Evolutionary conservation across 352 stramenopile genomes (phyloP).

Genomic region (Phytophthora kernoviae): DNA sequence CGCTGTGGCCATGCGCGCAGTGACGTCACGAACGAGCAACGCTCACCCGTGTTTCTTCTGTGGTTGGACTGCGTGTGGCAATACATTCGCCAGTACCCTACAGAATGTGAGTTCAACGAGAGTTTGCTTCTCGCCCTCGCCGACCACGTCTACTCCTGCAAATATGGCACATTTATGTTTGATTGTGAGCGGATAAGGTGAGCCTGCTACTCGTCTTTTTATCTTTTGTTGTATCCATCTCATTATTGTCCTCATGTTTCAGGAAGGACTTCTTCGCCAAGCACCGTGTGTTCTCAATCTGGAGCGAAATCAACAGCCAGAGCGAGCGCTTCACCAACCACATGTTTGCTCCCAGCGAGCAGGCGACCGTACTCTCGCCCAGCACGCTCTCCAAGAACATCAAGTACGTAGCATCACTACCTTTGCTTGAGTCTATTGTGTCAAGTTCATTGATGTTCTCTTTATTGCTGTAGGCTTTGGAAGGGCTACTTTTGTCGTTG

Average conservation of each 20-base stretch:
- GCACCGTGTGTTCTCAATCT: slow-evolving; percentile 78
- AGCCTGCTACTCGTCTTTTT: slow-evolving; percentile 10
- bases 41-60: slow-evolving; percentile 98
- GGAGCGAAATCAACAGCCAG: slow-evolving; percentile 79
- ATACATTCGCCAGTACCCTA: slow-evolving; percentile 95
- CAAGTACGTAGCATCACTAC: slow-evolving; percentile 54
- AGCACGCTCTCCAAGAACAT: slow-evolving; percentile 90
- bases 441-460: slow-evolving; percentile 1
- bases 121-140: slow-evolving; percentile 92
- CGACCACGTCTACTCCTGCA: slow-evolving; percentile 97
- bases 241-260: slow-evolving; percentile 2
- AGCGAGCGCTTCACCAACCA: slow-evolving; percentile 75
- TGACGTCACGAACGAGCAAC: slow-evolving; percentile 92
- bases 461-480: slow-evolving; percentile 62
- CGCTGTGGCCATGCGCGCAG: slow-evolving; percentile 92
- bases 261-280: slow-evolving; percentile 84
- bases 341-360: slow-evolving; percentile 59
- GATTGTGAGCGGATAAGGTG: slow-evolving; percentile 93
- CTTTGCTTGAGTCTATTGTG: background rate
- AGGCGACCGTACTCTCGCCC: slow-evolving; percentile 49
- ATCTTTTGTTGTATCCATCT: slow-evolving; percentile 7
- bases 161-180: slow-evolving; percentile 98
- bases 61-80: slow-evolving; percentile 99
- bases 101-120: slow-evolving; percentile 98
- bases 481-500: slow-evolving; percentile 88